A percentile compares a stretch with the other conserved stretches of the same genome.
phyloP scores from a whole-genome alignment of 495 filamentous ascomycete species.

The Neurospora sp. region DNA sequence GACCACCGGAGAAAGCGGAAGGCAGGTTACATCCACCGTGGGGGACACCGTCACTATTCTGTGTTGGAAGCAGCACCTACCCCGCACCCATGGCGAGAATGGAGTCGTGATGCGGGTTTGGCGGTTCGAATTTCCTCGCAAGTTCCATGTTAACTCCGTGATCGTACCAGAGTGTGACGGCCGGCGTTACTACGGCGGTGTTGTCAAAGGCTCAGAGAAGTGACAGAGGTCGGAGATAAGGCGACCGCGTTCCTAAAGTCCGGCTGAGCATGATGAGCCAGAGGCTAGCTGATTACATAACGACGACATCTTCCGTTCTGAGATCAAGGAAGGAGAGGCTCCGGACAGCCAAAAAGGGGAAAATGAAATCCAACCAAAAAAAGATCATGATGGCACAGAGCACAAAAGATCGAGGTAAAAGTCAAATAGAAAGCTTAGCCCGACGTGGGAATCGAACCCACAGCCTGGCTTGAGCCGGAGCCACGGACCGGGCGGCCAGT shows the following conservation, averaged over 20 bases:
- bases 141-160: neutral
- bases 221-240: neutral
- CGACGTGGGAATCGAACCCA: neutral
- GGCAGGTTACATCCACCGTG: neutral
- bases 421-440: neutral
- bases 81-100: neutral
- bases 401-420: neutral
- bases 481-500: too few species aligned
- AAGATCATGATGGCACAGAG: neutral
- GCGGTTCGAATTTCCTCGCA: neutral
- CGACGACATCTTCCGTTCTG: neutral
- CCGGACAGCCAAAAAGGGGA: neutral
- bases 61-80: neutral
- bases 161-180: neutral
- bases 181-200: neutral
- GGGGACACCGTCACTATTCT: neutral
- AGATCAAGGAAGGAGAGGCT: neutral
- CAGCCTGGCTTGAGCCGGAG: neutral
- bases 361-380: neutral
- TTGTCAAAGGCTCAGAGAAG: neutral
- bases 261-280: neutral
- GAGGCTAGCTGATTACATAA: neutral
- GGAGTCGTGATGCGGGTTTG: neutral
- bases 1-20: neutral
- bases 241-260: neutral